These are phyloP conservation scores for Sequoia sempervirens DNA, from an alignment of 75 land plant genomes.

Conservation along the genomic window DNA sequence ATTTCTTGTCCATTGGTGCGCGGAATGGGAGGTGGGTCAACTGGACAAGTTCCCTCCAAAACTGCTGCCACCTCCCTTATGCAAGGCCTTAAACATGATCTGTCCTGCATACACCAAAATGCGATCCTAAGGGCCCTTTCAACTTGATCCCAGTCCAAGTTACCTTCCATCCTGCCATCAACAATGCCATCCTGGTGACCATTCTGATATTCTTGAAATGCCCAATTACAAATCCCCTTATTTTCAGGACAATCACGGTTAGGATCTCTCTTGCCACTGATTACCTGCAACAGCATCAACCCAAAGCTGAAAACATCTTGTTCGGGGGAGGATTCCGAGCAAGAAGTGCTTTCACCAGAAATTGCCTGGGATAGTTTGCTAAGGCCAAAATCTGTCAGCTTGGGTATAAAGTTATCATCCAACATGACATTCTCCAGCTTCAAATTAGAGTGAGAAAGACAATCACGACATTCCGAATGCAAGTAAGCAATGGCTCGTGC, in stretches of 20 bases:
- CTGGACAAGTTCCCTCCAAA: conserved; percentile 17
- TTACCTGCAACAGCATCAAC: conserved; percentile 16
- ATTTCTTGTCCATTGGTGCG: background rate
- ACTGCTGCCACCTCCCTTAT: conserved; percentile 22
- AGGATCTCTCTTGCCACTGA: conserved; percentile 18
- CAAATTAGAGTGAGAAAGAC: conserved; percentile 20
- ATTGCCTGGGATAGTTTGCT: background rate
- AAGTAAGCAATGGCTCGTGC: conserved; percentile 22
- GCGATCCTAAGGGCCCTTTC: conserved; percentile 23
- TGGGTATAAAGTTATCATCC: conserved; percentile 21
- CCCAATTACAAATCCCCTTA: background rate
- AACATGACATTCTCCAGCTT: conserved; percentile 25
- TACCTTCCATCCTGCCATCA: conserved; percentile 14
- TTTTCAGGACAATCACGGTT: background rate
- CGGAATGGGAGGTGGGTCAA: conserved; percentile 19
- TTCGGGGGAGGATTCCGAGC: conserved; percentile 19
- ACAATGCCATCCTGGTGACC: conserved; percentile 5
- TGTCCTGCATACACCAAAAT: conserved; percentile 28
- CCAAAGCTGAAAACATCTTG: conserved; percentile 31
- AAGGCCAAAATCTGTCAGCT: conserved; percentile 28
- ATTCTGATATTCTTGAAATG: conserved; percentile 12
- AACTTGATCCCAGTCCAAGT: conserved; percentile 13
- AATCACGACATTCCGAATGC: conserved; percentile 26
- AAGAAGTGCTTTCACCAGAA: conserved; percentile 7
- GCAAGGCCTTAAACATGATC: conserved; percentile 13